Percentiles rank a stretch among this genome's conserved stretches.
Evolutionary conservation across 1,284 basidiomycete species (phyloP).

Genomic region (Moesziomyces antarcticus): DNA sequence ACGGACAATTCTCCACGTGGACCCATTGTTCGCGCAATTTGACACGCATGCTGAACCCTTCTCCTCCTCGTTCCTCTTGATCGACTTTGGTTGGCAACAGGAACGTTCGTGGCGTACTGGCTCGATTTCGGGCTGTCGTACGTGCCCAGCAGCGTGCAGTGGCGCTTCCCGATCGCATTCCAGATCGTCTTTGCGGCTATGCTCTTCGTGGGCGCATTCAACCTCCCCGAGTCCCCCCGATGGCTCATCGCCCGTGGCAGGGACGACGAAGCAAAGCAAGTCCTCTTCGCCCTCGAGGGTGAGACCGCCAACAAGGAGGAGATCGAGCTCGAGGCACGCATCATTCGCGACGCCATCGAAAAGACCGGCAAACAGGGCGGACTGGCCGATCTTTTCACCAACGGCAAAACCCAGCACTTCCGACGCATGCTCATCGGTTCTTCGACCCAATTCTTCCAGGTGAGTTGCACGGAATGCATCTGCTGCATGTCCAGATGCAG

Average conservation of each 20-base stretch:
- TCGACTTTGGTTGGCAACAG: background rate
- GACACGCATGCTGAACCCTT: too few relatives aligned
- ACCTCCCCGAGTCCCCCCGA: conserved; percentile 57
- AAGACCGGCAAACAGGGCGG: conserved; percentile 11
- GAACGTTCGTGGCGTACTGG: conserved; percentile 54
- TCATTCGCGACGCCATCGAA: conserved; percentile 48
- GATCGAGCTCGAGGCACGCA: conserved; percentile 21
- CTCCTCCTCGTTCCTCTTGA: too few relatives aligned
- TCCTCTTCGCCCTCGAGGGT: conserved; percentile 51
- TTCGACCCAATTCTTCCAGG: conserved; percentile 54
- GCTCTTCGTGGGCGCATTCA: conserved; percentile 44
- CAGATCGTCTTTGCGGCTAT: conserved; percentile 71
- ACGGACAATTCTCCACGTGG: too few relatives aligned
- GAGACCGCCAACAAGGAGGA: conserved; percentile 27
- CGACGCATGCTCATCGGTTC: conserved; percentile 48
- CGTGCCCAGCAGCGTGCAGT: conserved; percentile 25
- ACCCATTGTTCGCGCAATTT: too few relatives aligned
- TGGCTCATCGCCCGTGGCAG: conserved; percentile 54
- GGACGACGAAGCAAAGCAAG: conserved; percentile 40
- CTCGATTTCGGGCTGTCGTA: conserved; percentile 57
- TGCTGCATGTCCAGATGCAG: too few relatives aligned
- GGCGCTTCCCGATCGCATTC: conserved; percentile 60
- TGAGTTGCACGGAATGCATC: background rate
- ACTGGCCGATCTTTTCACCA: conserved; percentile 44
- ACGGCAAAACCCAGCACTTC: conserved; percentile 54